Evolutionary conservation across 306 rosid species (phyloP).

Genomic region (Trichosanthes truncata): DNA sequence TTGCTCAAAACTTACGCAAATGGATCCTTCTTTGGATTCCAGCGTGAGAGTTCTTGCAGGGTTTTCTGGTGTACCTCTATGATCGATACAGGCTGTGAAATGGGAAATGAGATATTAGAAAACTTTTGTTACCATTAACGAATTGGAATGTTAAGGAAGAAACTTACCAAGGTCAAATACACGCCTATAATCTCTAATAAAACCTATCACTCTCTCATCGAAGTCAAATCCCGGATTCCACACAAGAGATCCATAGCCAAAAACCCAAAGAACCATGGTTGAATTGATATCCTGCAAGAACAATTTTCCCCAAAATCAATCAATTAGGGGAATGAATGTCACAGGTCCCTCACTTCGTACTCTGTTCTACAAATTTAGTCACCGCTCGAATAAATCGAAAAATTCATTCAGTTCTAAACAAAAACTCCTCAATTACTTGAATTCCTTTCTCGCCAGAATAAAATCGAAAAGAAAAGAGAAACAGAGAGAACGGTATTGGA

Average conservation of each 20-base stretch:
- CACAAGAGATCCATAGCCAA: conserved; percentile 92
- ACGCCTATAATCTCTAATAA: conserved; percentile 75
- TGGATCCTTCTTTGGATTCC: conserved; percentile 61
- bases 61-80: conserved; percentile 79
- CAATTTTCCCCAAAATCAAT: neutral
- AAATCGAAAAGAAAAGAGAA: neutral
- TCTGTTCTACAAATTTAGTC: neutral
- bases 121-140: neutral
- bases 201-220: conserved; percentile 72
- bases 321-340: neutral
- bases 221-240: conserved; percentile 95
- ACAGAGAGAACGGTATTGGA: neutral
- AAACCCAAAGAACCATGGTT: conserved; percentile 90
- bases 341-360: neutral
- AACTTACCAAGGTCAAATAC: conserved; percentile 81
- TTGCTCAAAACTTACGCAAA: conserved; percentile 50
- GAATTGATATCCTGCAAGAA: conserved; percentile 24
- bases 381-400: neutral
- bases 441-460: neutral
- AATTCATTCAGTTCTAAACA: neutral
- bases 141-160: neutral
- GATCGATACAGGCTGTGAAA: conserved; percentile 77
- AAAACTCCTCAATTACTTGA: neutral
- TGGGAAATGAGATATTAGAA: neutral
- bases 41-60: conserved; percentile 93